These are phyloP conservation scores for Peronospora farinosa DNA, from an alignment of 352 stramenopile genomes.

Conservation along the genomic window DNA sequence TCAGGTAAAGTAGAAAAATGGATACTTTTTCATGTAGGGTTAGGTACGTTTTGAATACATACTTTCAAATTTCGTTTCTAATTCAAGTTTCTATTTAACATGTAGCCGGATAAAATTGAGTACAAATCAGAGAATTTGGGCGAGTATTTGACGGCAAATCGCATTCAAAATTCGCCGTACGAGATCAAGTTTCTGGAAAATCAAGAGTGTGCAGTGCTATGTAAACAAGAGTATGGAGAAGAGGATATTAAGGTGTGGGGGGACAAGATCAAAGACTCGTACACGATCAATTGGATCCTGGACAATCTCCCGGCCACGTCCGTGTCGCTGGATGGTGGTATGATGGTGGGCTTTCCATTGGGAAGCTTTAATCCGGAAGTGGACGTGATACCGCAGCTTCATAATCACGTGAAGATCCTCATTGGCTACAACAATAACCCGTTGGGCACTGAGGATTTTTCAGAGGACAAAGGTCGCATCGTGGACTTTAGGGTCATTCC, in stretches of 20 bases:
- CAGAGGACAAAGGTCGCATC: slow-evolving; percentile 88
- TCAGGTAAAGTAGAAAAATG: slow-evolving; percentile 36
- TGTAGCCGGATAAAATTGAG: slow-evolving; percentile 82
- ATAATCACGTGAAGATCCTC: slow-evolving; percentile 99
- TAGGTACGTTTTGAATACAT: too few species aligned
- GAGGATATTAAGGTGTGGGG: slow-evolving; percentile 88
- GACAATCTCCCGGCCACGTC: slow-evolving; percentile 95
- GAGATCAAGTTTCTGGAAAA: slow-evolving; percentile 87
- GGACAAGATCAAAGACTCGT: slow-evolving; percentile 93
- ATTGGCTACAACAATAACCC: slow-evolving; percentile 95
- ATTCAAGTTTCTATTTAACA: neutral
- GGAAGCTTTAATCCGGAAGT: slow-evolving; percentile 88
- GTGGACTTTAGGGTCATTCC: slow-evolving; percentile 98
- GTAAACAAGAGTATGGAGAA: slow-evolving; percentile 88
- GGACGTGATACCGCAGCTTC: slow-evolving; percentile 87
- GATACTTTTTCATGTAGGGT: neutral
- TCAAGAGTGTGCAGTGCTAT: slow-evolving; percentile 66
- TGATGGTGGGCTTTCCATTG: slow-evolving; percentile 82
- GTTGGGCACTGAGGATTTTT: slow-evolving; percentile 37
- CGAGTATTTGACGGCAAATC: slow-evolving; percentile 97
- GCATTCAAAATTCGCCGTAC: slow-evolving; percentile 98
- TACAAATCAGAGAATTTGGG: slow-evolving; percentile 98
- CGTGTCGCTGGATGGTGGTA: slow-evolving; percentile 51
- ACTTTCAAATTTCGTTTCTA: neutral
- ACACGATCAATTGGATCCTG: slow-evolving; percentile 98